Evolutionary conservation across 2,329 filamentous ascomycete species (phyloP).

Genomic region (Aureobasidium uvarum): DNA sequence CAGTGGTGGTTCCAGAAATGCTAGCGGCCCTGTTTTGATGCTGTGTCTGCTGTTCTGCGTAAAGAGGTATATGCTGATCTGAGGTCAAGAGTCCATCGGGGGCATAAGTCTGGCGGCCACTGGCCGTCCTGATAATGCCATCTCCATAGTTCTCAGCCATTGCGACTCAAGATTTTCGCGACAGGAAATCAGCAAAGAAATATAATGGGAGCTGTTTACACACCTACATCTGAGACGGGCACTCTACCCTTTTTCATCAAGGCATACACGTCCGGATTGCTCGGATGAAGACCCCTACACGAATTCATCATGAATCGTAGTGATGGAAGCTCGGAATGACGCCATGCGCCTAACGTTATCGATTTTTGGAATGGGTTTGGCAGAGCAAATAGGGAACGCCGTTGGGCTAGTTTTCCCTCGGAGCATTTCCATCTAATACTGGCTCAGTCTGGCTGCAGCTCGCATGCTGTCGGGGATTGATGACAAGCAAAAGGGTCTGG

Average conservation of each 20-base stretch:
- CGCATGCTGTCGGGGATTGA: background rate
- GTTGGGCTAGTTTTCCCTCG: slow-evolving; percentile 1
- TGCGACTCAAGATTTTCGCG: background rate
- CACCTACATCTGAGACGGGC: background rate
- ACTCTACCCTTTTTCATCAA: background rate
- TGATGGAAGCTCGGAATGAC: slow-evolving; percentile 9
- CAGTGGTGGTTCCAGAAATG: slow-evolving; percentile 16
- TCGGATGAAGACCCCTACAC: background rate
- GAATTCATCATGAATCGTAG: background rate
- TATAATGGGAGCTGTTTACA: background rate
- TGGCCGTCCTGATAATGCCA: slow-evolving; percentile 20
- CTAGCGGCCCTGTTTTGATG: slow-evolving; percentile 1
- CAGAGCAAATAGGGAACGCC: slow-evolving; percentile 8
- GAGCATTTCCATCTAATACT: slow-evolving; percentile 5
- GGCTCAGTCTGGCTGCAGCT: background rate
- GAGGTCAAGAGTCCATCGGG: slow-evolving; percentile 5
- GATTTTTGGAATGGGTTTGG: background rate
- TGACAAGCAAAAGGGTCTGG: background rate
- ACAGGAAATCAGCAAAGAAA: background rate
- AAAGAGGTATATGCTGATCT: background rate
- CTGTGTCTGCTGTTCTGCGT: background rate
- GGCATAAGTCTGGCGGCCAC: slow-evolving; percentile 19
- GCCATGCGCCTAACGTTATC: slow-evolving; percentile 13
- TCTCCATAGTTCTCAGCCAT: slow-evolving; percentile 18
- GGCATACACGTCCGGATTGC: background rate